Percentiles rank a stretch among this genome's conserved stretches.
phyloP scores from a whole-genome alignment of 2,329 filamentous ascomycete species.

The Xylaria multiplex region DNA sequence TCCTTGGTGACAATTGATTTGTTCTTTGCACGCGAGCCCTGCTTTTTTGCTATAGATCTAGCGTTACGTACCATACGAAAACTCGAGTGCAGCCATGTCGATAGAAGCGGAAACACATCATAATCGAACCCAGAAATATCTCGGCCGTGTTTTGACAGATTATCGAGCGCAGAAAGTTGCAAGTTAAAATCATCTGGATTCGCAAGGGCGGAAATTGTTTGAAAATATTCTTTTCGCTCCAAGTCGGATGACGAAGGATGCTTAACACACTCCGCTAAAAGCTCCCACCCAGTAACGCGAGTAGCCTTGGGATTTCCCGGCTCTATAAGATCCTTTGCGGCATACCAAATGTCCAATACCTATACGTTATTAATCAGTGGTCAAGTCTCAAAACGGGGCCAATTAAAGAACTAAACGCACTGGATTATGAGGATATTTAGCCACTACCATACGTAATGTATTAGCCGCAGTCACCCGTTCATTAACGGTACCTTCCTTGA shows the following conservation, averaged over 20 bases:
- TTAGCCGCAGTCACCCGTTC: constrained; percentile 68
- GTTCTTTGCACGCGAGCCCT: constrained; percentile 56
- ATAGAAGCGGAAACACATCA: constrained; percentile 70
- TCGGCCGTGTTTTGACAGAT: constrained; percentile 70
- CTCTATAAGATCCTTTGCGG: constrained; percentile 72
- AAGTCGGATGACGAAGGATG: constrained; percentile 71
- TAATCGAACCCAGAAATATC: constrained; percentile 74
- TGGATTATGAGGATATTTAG: constrained; percentile 68
- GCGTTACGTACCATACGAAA: constrained; percentile 65
- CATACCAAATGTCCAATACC: constrained; percentile 71
- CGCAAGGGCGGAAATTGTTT: constrained; percentile 66
- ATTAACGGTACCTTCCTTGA: constrained; percentile 62
- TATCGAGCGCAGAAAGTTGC: constrained; percentile 70
- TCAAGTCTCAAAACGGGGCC: neutral
- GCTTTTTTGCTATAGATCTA: constrained; percentile 62
- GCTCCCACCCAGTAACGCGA: constrained; percentile 71
- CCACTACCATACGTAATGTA: constrained; percentile 64
- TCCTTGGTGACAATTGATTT: constrained; percentile 59
- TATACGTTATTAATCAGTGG: constrained; percentile 25
- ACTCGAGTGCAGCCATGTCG: constrained; percentile 66
- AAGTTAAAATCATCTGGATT: constrained; percentile 72
- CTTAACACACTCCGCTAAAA: constrained; percentile 72
- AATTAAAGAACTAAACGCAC: constrained; percentile 40
- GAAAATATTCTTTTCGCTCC: constrained; percentile 73
- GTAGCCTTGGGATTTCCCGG: constrained; percentile 62